Evolutionary conservation across 768 basidiomycete species (phyloP), one percentile per base, ranked within the genome.

Genomic region (Tulasnella sp.): DNA sequence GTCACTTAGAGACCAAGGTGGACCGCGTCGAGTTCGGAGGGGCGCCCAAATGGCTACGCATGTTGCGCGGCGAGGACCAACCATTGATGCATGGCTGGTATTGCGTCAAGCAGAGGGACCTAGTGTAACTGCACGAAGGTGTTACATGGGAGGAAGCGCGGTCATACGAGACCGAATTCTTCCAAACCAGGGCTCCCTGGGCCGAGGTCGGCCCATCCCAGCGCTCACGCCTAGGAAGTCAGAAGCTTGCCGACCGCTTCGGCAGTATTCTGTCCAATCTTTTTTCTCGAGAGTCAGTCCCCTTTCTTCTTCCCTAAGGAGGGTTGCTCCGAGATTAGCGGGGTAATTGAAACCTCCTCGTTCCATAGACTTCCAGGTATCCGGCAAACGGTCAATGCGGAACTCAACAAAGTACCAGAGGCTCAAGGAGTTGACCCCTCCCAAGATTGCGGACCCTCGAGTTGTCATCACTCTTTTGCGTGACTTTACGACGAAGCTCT

Each of bases 1-100:
- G 3, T 48, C 78, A 92, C n/a, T 86, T 92, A n/a, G n/a, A n/a
- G 35, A 94, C 92, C 0, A 93, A 94, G 80, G 91, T 91, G 0
- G 92, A 92, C 80, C 88, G 90, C 11, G 91, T 90, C 77, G 88
- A 88, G 0, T 72, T 82, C 0, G 90, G 89, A 0, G 89, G 90
- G 40, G 89, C 90, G 74, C 82, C 82, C 0, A 83, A 81, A 2
- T 93, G 92, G 92, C 78, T 92, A 15, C 20, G 42, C 3, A 67
- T 81, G 15, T 73, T 81, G 16, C 35, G 74, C 5, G 80, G 80
- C 70, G 37, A 80, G 1, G 71, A 26, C 86, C 88, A 78, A 26
- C 79, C 85, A 0, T 85, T 90, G 2, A 84, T 86, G 5, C 88
- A 90, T 75, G 88, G 88, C 26, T 91, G 90, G 90, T 89, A 85